phyloP scores from a whole-genome alignment of 2,329 filamentous ascomycete species.

The Fusarium irregulare region DNA sequence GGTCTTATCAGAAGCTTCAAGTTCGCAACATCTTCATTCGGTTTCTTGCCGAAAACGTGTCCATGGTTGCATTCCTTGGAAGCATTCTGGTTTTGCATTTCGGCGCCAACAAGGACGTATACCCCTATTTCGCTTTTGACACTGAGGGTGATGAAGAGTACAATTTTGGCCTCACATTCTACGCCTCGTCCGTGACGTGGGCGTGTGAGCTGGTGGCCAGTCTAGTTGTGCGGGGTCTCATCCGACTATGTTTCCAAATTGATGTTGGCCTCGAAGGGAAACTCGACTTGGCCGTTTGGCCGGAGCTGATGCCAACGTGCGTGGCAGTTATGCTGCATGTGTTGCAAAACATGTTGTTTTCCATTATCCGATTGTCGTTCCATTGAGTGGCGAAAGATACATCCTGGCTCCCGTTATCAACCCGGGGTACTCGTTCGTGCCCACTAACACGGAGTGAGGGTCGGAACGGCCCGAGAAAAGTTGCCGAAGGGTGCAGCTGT shows the following conservation, averaged over 20 bases:
- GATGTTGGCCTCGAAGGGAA: constrained; percentile 73
- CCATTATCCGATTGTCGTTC: constrained; percentile 73
- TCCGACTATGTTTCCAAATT: constrained; percentile 68
- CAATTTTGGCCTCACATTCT: constrained; percentile 72
- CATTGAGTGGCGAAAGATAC: constrained; percentile 44
- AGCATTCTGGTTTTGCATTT: constrained; percentile 74
- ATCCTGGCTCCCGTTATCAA: constrained; percentile 2
- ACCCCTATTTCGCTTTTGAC: constrained; percentile 77
- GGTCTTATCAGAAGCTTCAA: constrained; percentile 73
- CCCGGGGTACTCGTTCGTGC: constrained; percentile 5
- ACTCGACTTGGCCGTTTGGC: constrained; percentile 73
- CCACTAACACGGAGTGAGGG: constrained; percentile 17
- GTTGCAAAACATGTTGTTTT: constrained; percentile 78
- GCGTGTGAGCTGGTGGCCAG: constrained; percentile 73
- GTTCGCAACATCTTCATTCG: constrained; percentile 75
- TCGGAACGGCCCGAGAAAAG: constrained; percentile 43
- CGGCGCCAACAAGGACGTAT: constrained; percentile 74
- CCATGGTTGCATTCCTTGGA: constrained; percentile 75
- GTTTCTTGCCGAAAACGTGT: constrained; percentile 73
- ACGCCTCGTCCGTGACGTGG: constrained; percentile 73
- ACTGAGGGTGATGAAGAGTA: constrained; percentile 58
- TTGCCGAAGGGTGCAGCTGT: constrained; percentile 24
- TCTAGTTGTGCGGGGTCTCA: constrained; percentile 67
- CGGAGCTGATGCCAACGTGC: constrained; percentile 73
- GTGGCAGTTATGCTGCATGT: constrained; percentile 75